Evolutionary conservation across 805 yeast species (phyloP).

Genomic region (Teunomyces pallodes): DNA sequence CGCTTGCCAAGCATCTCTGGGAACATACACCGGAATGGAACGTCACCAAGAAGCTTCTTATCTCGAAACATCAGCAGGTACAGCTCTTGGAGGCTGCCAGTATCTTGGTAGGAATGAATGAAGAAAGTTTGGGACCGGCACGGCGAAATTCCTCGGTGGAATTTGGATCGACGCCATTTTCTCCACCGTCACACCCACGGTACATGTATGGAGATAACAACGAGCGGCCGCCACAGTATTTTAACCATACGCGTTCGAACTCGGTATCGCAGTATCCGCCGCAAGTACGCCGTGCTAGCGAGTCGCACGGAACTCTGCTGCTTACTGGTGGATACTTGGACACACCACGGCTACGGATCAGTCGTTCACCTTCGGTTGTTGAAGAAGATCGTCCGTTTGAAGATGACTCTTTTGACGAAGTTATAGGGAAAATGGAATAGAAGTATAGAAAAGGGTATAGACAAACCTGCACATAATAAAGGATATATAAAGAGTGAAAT

Average conservation of each 20-base stretch:
- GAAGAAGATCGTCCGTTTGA: not conserved
- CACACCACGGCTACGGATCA: constrained; percentile 10
- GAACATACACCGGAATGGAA: constrained; percentile 96
- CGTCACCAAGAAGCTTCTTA: constrained; percentile 73
- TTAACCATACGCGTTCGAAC: constrained; percentile 28
- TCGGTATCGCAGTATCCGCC: constrained; percentile 49
- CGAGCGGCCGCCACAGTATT: not conserved
- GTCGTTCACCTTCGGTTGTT: not conserved
- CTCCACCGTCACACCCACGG: not conserved
- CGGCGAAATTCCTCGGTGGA: constrained; percentile 1
- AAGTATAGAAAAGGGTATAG: not conserved
- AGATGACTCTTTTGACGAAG: not conserved
- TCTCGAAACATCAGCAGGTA: constrained; percentile 87
- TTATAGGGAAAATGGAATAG: constrained; percentile 4
- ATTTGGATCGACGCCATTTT: not conserved
- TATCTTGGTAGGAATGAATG: constrained; percentile 73
- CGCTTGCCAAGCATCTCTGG: constrained; percentile 88
- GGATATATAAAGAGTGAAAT: not conserved
- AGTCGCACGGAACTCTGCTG: constrained; percentile 5
- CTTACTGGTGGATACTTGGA: constrained; percentile 35
- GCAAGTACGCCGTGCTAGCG: constrained; percentile 5
- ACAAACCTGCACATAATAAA: not conserved
- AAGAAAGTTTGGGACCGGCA: constrained; percentile 13
- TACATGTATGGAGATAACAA: not conserved
- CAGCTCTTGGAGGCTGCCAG: constrained; percentile 78